Evolutionary conservation across 2,329 filamentous ascomycete genomes (phyloP).

Genomic region (Aureobasidium subglaciale): DNA sequence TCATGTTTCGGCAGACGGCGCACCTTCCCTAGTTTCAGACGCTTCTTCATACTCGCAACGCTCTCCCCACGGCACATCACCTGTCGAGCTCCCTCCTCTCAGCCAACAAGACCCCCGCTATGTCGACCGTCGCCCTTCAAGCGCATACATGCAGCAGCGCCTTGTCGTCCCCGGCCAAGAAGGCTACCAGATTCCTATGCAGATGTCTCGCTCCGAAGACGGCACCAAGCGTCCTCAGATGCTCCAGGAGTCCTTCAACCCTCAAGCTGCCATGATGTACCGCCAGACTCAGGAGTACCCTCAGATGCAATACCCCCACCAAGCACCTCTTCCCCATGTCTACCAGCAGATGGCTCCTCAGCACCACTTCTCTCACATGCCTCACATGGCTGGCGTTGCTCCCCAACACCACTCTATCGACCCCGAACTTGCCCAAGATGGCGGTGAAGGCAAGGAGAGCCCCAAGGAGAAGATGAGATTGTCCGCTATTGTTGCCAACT

Average conservation of each 20-base stretch:
- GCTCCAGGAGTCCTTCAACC: constrained; percentile 30
- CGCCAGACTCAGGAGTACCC: constrained; percentile 20
- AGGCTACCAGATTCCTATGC: constrained; percentile 24
- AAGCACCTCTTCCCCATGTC: constrained; percentile 18
- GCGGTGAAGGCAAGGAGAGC: constrained; percentile 25
- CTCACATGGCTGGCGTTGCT: constrained; percentile 16
- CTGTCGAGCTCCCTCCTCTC: constrained; percentile 38
- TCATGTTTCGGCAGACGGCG: constrained; percentile 53
- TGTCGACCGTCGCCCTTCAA: constrained; percentile 25
- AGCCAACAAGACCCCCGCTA: constrained; percentile 19
- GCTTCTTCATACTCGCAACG: constrained; percentile 39
- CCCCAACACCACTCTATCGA: constrained; percentile 20
- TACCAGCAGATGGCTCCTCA: constrained; percentile 24
- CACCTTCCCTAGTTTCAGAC: constrained; percentile 67
- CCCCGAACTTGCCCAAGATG: constrained; percentile 23
- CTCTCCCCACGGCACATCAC: constrained; percentile 40
- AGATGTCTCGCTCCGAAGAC: constrained; percentile 25
- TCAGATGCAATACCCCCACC: constrained; percentile 18
- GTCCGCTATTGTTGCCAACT: constrained; percentile 25
- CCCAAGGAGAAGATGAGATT: constrained; percentile 34
- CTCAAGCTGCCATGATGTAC: constrained; percentile 18
- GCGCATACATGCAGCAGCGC: constrained; percentile 16
- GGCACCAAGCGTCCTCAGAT: constrained; percentile 24
- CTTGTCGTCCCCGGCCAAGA: constrained; percentile 29
- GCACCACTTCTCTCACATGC: constrained; percentile 19